Percentiles rank a stretch among this genome's conserved stretches.
Conservation (phyloP, 1,139 yeast genomes). For the Kodamaea sp. region DNA sequence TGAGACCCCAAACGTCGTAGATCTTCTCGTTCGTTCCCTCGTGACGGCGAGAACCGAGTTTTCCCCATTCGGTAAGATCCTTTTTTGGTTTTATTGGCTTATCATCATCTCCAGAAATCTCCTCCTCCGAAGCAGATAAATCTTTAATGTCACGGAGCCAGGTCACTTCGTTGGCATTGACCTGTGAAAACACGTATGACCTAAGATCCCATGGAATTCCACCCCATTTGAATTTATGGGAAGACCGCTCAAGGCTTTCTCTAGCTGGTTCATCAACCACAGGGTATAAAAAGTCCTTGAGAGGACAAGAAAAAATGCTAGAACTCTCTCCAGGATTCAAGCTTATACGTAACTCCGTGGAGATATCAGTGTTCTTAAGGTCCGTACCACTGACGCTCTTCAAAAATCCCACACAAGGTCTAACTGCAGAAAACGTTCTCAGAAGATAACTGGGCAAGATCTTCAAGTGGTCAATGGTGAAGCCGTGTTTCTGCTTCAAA, state of each 20-base stretch:
- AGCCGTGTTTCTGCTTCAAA: conserved; percentile 48
- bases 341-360: conserved; percentile 24
- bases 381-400: conserved; percentile 11
- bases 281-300: conserved; percentile 59
- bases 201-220: conserved; percentile 67
- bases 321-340: conserved; percentile 76
- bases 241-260: conserved; percentile 49
- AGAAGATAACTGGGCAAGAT: conserved; percentile 75
- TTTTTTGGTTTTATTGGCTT: neutral
- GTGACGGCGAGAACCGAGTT: conserved; percentile 42
- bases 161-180: conserved; percentile 52
- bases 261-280: conserved; percentile 21
- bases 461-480: conserved; percentile 57
- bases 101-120: conserved; percentile 15
- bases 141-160: conserved; percentile 67
- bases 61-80: conserved; percentile 35
- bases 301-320: conserved; percentile 67
- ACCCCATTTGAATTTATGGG: conserved; percentile 59
- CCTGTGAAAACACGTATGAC: conserved; percentile 60
- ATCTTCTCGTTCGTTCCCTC: conserved; percentile 42
- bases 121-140: conserved; percentile 55
- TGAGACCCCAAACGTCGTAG: conserved; percentile 87
- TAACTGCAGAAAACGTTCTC: conserved; percentile 76
- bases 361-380: conserved; percentile 8
- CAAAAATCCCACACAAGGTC: conserved; percentile 78